Base-by-base conservation (phyloP, 345 rosid genomes). In the Rhizophora apiculata region DNA sequence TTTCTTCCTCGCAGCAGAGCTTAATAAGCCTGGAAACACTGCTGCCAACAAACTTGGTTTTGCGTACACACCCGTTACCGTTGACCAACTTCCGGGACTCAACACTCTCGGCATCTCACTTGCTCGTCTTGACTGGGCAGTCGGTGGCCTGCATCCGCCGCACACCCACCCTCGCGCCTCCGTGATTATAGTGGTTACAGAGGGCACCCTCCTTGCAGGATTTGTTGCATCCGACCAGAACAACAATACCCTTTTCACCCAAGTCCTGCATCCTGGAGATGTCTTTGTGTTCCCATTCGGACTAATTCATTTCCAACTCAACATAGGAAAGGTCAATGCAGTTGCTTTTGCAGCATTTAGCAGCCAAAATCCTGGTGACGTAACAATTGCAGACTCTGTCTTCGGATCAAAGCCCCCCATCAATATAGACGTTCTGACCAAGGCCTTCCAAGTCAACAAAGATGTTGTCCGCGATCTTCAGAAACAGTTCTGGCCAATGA, bases 281-380 rank as follows among this genome's bases (percentile, higher is more conserved):
- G 36, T 46, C 18, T 60, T 69, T 51, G 67, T 61, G 5, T 60
- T 69, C 65, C 73, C 73, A 1, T 4, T 49, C 2, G 73, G 67
- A 6, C 67, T 46, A 37, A 52, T 69, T 26, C 67, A 70, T 46
- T 70, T 70, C 37, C 39, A 61, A 3, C 1, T 61, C 6, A 70
- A 70, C 20, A 13, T 53, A 16, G 67, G 67, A 9, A 36, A 70
- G 10, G 24, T 27, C 31, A 19, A 26, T 2, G 67, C 62, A 0
- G 52, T 61, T 15, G 73, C 65, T 0, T 48, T 52, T 24, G 60
- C 61, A 2, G 9, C 18, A 31, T 62, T 62, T 0, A 70, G 34
- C 36, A 70, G 73, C 51, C 73, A 70, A 22, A 70, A 70, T 53
- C 67, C 73, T 15, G 62, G 73, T 15, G 61, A 24, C 7, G 54